These are phyloP conservation scores for Candolleomyces eurysporus DNA, from an alignment of 768 basidiomycete species.

Conservation along the genomic window DNA sequence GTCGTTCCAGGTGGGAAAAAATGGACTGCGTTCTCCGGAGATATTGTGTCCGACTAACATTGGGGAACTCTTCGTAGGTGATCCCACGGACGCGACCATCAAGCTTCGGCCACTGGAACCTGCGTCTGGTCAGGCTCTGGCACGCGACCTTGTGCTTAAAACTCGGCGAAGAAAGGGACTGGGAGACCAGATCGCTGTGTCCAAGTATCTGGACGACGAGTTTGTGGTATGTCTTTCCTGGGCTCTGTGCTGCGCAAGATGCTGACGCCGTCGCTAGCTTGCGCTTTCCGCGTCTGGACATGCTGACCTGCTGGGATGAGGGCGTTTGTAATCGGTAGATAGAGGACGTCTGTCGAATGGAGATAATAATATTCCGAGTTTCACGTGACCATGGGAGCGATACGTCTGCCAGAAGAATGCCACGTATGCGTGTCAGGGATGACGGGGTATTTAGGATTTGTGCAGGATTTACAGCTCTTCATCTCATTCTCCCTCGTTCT, in stretches of 20 bases:
- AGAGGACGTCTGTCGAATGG: slow-evolving; percentile 13
- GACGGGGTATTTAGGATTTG: slow-evolving; percentile 36
- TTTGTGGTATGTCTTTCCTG: slow-evolving; percentile 66
- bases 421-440: slow-evolving; percentile 33
- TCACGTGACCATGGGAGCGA: slow-evolving; percentile 16
- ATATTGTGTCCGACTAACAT: neutral
- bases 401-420: slow-evolving; percentile 26
- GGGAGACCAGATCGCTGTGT: slow-evolving; percentile 95
- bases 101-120: slow-evolving; percentile 95
- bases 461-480: slow-evolving; percentile 20
- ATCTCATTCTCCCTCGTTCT: slow-evolving; percentile 34
- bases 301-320: slow-evolving; percentile 77
- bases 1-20: slow-evolving; percentile 83
- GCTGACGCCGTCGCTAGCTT: slow-evolving; percentile 45
- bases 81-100: slow-evolving; percentile 97
- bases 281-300: slow-evolving; percentile 96
- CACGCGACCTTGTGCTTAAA: slow-evolving; percentile 93
- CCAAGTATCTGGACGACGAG: slow-evolving; percentile 96
- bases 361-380: slow-evolving; percentile 7
- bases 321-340: slow-evolving; percentile 12
- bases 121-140: slow-evolving; percentile 92
- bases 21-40: slow-evolving; percentile 13
- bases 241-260: neutral
- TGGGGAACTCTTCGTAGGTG: slow-evolving; percentile 49
- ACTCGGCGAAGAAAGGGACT: slow-evolving; percentile 95